Conservation (phyloP, 2,329 filamentous ascomycete species). For the Fusarium falciforme region DNA sequence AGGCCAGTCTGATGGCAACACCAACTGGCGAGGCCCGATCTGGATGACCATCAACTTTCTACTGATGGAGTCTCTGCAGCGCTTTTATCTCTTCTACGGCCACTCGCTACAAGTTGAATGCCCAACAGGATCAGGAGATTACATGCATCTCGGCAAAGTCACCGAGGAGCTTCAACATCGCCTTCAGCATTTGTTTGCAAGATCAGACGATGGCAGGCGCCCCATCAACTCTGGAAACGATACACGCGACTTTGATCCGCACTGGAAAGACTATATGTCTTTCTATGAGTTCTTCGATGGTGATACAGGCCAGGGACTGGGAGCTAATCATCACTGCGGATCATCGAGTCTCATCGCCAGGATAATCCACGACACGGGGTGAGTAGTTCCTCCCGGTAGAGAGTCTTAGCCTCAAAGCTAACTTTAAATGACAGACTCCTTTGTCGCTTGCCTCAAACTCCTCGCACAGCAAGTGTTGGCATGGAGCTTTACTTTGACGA, state of each 20-base stretch:
- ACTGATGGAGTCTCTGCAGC: constrained; percentile 90
- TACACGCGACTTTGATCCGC: constrained; percentile 86
- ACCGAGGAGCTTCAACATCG: constrained; percentile 96
- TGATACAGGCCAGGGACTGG: constrained; percentile 87
- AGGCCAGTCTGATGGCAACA: constrained; percentile 97
- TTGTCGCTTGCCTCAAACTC: no score
- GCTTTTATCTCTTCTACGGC: constrained; percentile 97
- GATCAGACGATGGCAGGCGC: constrained; percentile 84
- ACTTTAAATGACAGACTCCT: no score
- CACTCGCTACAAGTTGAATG: constrained; percentile 90
- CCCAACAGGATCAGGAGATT: constrained; percentile 92
- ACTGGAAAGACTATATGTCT: constrained; percentile 89
- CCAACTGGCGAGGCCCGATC: constrained; percentile 96
- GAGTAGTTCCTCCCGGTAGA: constrained; percentile 52
- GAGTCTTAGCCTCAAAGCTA: no score
- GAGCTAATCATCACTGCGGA: constrained; percentile 93
- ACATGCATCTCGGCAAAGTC: constrained; percentile 96
- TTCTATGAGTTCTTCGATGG: constrained; percentile 99
- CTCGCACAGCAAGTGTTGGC: no score
- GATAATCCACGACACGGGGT: constrained; percentile 98
- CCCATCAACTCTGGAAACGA: constrained; percentile 91
- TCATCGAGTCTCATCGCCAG: constrained; percentile 97
- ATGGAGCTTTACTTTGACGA: no score
- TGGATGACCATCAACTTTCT: constrained; percentile 98
- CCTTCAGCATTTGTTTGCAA: constrained; percentile 89